These are phyloP conservation scores for Choiromyces venosus DNA, from an alignment of 495 filamentous ascomycete genomes.

Conservation along the genomic window DNA sequence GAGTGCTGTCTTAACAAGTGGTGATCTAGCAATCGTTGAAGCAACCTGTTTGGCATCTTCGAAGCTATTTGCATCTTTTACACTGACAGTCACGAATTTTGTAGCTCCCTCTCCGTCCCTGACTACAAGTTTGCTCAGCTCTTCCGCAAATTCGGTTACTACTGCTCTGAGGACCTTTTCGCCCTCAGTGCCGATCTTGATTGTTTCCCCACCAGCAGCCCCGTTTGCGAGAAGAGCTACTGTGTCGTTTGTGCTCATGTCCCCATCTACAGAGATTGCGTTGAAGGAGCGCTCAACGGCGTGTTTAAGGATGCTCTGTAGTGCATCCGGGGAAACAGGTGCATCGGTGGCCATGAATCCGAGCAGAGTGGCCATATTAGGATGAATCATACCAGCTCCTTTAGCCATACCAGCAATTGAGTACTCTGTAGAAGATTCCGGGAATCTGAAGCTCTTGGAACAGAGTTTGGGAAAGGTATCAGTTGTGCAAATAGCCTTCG, in stretches of 20 bases:
- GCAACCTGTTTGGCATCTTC: slow-evolving; percentile 54
- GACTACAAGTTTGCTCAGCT: slow-evolving; percentile 86
- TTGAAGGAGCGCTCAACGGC: slow-evolving; percentile 88
- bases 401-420: slow-evolving; percentile 93
- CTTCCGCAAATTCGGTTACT: slow-evolving; percentile 69
- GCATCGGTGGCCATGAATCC: slow-evolving; percentile 93
- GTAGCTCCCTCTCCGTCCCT: slow-evolving; percentile 96
- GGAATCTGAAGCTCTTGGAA: slow-evolving; percentile 76
- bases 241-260: slow-evolving; percentile 96
- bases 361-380: slow-evolving; percentile 96
- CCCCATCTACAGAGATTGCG: slow-evolving; percentile 92
- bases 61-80: slow-evolving; percentile 50
- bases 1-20: slow-evolving; percentile 92
- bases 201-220: slow-evolving; percentile 70
- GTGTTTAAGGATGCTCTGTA: slow-evolving; percentile 64
- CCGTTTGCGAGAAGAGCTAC: slow-evolving; percentile 91
- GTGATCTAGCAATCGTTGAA: slow-evolving; percentile 82
- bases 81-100: slow-evolving; percentile 93
- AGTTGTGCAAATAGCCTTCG: slow-evolving; percentile 94
- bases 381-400: slow-evolving; percentile 98
- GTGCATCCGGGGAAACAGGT: slow-evolving; percentile 62
- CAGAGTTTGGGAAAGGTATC: slow-evolving; percentile 98
- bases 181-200: slow-evolving; percentile 47
- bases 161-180: slow-evolving; percentile 60
- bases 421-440: slow-evolving; percentile 71